Base-by-base conservation (phyloP, 2,329 filamentous ascomycete species). In the Sphaerulina musiva region DNA sequence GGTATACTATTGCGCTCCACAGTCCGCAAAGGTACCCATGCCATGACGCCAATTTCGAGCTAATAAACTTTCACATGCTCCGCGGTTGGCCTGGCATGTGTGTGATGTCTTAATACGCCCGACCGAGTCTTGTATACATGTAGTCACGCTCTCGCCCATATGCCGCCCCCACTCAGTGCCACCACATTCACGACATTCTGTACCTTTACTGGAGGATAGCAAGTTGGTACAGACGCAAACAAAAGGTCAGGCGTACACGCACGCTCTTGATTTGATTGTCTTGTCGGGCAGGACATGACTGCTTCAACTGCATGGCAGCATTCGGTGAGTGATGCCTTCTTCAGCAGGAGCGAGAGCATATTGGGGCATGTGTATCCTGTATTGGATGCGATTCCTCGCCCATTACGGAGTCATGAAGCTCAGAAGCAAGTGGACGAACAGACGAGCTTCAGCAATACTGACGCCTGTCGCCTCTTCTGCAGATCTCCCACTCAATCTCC, bases 401-500 rank as follows among this genome's bases (percentile, higher is more conserved):
- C 41, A 36, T 17, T 14, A 51, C 40, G 48, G 48, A 29, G 48
- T 42, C 32, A 51, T 51, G 48, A 51, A 51, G 48, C 14, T 51
- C 41, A 51, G 39, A 41, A 51, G 32, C 12, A 51, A 51, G n/a
- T 51, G 48, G 48, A 20, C 41, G 41, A 41, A 36, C 31, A 23
- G 48, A 31, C 44, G 48, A 46, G 14, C 41, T n/a, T 46, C 45
- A 48, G 14, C 43, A 48, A 46, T 29, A 34, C 51, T 44, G 44
- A 51, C 48, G n/a, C 12, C 48, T 26, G 17, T 11, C 31, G 12
- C 44, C 31, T 47, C 36, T 29, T 51, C 44, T 44, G 34, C 53
- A 62, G 60, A 62, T 46, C 59, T 60, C 38, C 60, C 60, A 38
- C 59, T 60, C 55, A 62, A 53, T 36, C 52, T 55, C 31, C 56